Base-by-base conservation (phyloP, 176 grass and related monocot genomes). In the Cocos nucifera region DNA sequence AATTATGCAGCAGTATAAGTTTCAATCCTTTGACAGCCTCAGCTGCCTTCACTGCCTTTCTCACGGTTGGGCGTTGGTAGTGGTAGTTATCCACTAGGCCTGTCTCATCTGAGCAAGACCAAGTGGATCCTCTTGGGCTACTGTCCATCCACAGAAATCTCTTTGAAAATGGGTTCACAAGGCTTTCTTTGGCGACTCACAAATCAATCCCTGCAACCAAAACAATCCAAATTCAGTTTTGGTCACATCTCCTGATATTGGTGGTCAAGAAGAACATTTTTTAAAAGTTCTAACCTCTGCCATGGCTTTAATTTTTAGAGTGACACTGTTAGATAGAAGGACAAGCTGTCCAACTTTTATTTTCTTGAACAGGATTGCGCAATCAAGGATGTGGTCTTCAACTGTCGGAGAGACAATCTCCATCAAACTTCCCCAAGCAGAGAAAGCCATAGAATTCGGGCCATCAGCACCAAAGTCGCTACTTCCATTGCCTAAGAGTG, bases 231-330 rank as follows among this genome's bases (percentile, higher is more conserved):
- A n/a, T 21, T 58, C 30, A 20, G 20, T 29, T 71, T 8, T 29
- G 3, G 3, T 20, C 35, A 39, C 50, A 19, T 27, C 15, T 4
- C 9, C 8, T 50, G n/a, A 44, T 44, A 44, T 44, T 21, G 12
- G 6, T 3, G 18, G 7, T 49, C 63, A 62, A 6, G 30, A 8
- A 20, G 49, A 49, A 6, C 10, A 39, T 6, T 21, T 7, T 22
- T 39, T 22, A 49, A 20, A 44, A 49, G 15, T 30, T 51, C 27
- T n/a, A 78, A 86, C 93, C 93, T 98, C 88, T 28, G 88, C 82
- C 93, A 98, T 98, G 15, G 93, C 87, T 76, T 98, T 98, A 79
- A 98, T 92, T 76, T 86, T 98, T 76, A 98, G 79, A 0, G 64
- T 66, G 19, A 78, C 63, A 73, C 87, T 88, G 76, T 57, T 62